Conservation (phyloP, 495 filamentous ascomycete genomes). For the Neurospora hispaniola region DNA sequence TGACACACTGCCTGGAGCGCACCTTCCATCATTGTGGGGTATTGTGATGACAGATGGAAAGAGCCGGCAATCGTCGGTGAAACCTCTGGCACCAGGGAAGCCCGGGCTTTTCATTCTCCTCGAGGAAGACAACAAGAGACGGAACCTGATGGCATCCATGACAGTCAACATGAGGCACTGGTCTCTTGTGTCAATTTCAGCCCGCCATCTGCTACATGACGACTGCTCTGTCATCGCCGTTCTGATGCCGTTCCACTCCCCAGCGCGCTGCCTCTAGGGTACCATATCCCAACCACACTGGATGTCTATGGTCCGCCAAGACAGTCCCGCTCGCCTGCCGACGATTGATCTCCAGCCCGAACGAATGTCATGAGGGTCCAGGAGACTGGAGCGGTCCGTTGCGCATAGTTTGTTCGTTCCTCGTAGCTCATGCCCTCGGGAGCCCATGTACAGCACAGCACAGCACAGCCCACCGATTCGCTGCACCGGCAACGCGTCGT, state of each 20-base stretch:
- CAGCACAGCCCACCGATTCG: neutral
- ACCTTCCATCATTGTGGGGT: neutral
- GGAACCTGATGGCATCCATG: neutral
- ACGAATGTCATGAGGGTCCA: neutral
- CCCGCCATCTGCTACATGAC: neutral
- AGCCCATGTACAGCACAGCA: neutral
- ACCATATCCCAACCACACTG: neutral
- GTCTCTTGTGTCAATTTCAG: neutral
- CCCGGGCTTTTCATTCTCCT: neutral
- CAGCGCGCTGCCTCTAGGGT: neutral
- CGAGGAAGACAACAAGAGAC: neutral
- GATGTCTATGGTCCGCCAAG: neutral
- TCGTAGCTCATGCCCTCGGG: no score
- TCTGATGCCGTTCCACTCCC: no score
- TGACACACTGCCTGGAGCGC: neutral
- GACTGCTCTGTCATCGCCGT: neutral
- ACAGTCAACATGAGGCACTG: neutral
- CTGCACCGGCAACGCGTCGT: neutral
- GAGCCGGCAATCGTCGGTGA: neutral
- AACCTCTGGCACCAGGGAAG: neutral
- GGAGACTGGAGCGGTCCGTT: neutral
- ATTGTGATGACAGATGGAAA: neutral
- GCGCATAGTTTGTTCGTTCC: neutral
- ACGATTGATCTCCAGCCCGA: neutral
- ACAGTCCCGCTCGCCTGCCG: neutral